Evolutionary conservation across 1,139 yeast genomes (phyloP).

Genomic region (Taiozyma onychis): DNA sequence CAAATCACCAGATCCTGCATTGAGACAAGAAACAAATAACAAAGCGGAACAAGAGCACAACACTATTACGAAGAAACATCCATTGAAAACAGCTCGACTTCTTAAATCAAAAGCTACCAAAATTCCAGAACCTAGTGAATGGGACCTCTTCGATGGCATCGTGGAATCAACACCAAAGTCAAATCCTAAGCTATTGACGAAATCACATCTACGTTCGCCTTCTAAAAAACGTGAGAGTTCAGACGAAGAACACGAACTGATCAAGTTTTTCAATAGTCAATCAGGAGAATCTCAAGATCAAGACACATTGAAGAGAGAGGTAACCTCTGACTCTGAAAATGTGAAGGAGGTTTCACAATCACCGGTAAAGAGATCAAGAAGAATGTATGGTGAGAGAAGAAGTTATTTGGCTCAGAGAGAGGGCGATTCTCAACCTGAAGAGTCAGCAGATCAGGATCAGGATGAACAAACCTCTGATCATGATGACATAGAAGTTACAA

Average conservation of each 20-base stretch:
- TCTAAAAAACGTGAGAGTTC: not conserved
- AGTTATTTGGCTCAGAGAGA: constrained; percentile 15
- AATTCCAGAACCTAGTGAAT: not conserved
- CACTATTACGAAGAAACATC: not conserved
- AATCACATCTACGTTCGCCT: not conserved
- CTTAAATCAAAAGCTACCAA: not conserved
- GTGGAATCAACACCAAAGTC: not conserved
- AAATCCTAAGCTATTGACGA: not conserved
- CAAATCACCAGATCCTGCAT: no score
- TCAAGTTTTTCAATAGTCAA: constrained; percentile 8
- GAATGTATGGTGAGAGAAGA: constrained; percentile 25
- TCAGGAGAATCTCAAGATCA: not conserved
- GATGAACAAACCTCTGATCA: not conserved
- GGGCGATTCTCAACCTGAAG: not conserved
- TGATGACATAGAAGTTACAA: not conserved
- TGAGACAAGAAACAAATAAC: not conserved
- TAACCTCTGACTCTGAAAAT: not conserved
- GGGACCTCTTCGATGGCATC: not conserved
- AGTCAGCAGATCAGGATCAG: not conserved
- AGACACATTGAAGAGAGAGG: not conserved
- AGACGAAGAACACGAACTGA: constrained; percentile 2
- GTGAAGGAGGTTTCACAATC: not conserved
- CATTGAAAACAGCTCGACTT: not conserved
- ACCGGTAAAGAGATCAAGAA: constrained; percentile 7
- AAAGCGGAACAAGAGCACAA: not conserved